phyloP scores from a whole-genome alignment of 805 yeast species.

The Yarrowia sp. region DNA sequence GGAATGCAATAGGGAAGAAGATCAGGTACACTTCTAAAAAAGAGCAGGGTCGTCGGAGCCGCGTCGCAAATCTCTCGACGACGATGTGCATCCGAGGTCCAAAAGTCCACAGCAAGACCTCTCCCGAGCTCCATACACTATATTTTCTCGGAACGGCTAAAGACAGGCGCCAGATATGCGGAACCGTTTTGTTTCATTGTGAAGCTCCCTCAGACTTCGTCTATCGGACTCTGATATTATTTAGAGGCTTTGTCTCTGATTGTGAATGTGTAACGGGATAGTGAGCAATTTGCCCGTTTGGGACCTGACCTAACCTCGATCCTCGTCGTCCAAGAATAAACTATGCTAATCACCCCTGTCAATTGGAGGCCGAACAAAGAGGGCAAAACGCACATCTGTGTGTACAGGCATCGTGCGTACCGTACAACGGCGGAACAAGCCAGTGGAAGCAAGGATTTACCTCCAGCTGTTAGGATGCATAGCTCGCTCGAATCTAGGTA shows the following conservation, averaged over 20 bases:
- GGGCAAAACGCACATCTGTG: not conserved
- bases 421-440: too few relatives aligned
- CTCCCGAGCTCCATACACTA: not conserved
- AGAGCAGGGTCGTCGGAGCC: not conserved
- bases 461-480: too few relatives aligned
- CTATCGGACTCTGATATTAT: not conserved
- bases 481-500: not conserved
- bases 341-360: slow-evolving; percentile 4
- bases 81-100: not conserved
- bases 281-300: not conserved
- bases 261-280: not conserved
- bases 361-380: not conserved
- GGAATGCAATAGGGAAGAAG: slow-evolving; percentile 12
- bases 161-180: slow-evolving; percentile 10
- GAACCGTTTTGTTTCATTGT: slow-evolving; percentile 11
- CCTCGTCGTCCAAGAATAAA: not conserved
- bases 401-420: too few relatives aligned
- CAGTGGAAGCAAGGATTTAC: too few relatives aligned
- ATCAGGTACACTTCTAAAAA: not conserved
- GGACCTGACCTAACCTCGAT: not conserved
- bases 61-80: not conserved
- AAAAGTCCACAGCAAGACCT: not conserved
- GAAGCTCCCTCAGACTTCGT: not conserved
- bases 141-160: not conserved
- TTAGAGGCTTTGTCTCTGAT: not conserved